Percentiles rank a stretch among this genome's conserved stretches.
Evolutionary conservation across 2,329 filamentous ascomycete genomes (phyloP).

Genomic region (Volutella citrinella): DNA sequence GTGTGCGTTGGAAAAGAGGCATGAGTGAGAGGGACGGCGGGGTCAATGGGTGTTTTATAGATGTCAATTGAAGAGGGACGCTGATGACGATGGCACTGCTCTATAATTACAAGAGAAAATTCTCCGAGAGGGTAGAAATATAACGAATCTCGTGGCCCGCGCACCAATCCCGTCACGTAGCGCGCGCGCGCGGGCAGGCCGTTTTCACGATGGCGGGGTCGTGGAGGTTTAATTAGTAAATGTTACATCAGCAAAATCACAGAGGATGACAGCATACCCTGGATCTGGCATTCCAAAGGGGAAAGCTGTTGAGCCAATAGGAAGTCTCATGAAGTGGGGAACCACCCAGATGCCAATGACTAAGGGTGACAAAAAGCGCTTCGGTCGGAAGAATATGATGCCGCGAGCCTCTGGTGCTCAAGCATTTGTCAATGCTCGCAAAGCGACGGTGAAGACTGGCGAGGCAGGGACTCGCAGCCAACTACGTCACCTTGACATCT

Average conservation of each 20-base stretch:
- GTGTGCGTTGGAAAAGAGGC: slow-evolving; percentile 27
- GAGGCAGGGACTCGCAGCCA: too few species aligned
- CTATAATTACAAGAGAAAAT: neutral
- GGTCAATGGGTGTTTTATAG: slow-evolving; percentile 19
- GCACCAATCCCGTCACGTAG: slow-evolving; percentile 1
- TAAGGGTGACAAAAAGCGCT: too few species aligned
- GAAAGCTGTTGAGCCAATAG: too few species aligned
- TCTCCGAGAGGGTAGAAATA: slow-evolving; percentile 1
- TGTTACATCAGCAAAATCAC: slow-evolving; percentile 13
- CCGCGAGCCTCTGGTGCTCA: too few species aligned
- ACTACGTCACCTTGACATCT: too few species aligned
- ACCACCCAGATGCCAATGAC: too few species aligned
- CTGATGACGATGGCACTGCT: slow-evolving; percentile 4
- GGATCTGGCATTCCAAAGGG: neutral
- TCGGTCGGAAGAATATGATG: too few species aligned
- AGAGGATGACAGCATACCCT: too few species aligned
- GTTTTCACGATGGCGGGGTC: slow-evolving; percentile 4
- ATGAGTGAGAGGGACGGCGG: slow-evolving; percentile 23
- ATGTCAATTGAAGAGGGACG: slow-evolving; percentile 2
- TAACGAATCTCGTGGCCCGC: neutral
- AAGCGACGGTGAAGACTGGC: too few species aligned
- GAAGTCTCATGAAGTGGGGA: too few species aligned
- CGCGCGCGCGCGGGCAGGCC: too few species aligned
- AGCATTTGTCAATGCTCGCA: too few species aligned
- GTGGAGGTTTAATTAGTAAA: slow-evolving; percentile 10